A percentile compares a stretch with the other conserved stretches of the same genome.
Evolutionary conservation across 1,284 basidiomycete genomes (phyloP).

Genomic region (Boletellus deceptivus): DNA sequence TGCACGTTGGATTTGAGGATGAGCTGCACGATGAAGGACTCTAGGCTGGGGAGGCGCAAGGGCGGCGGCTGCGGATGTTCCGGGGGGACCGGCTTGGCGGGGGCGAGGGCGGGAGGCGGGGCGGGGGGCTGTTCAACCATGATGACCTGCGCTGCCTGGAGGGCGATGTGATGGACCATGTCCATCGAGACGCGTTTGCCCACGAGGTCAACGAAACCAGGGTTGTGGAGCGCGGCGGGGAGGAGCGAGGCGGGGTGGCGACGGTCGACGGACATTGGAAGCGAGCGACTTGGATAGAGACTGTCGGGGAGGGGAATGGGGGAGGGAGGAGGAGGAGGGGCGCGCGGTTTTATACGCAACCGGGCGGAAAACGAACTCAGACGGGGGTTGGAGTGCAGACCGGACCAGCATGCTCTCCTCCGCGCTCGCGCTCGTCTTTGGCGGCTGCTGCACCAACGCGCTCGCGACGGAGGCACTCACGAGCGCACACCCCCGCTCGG

Average conservation of each 20-base stretch:
- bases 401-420: no score
- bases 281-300: conserved; percentile 32
- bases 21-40: conserved; percentile 86
- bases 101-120: conserved; percentile 36
- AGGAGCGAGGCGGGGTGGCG: conserved; percentile 72
- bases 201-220: conserved; percentile 76
- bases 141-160: conserved; percentile 64
- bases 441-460: conserved; percentile 79
- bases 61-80: conserved; percentile 36
- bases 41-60: conserved; percentile 65
- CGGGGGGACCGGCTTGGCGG: conserved; percentile 42
- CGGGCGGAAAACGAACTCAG: conserved; percentile 18
- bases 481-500: conserved; percentile 58
- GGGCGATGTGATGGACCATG: conserved; percentile 78
- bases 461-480: conserved; percentile 69
- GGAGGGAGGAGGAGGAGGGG: conserved; percentile 8
- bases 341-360: background rate
- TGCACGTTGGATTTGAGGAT: conserved; percentile 88
- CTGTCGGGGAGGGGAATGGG: conserved; percentile 24
- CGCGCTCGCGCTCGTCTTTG: conserved; percentile 63
- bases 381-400: conserved; percentile 11
- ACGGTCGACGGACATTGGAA: conserved; percentile 36
- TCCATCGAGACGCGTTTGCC: conserved; percentile 73
- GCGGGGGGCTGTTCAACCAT: conserved; percentile 46
- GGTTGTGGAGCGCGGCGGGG: conserved; percentile 68